These are phyloP conservation scores for Candolleomyces aberdarensis DNA, from an alignment of 768 basidiomycete species.

Conservation along the genomic window DNA sequence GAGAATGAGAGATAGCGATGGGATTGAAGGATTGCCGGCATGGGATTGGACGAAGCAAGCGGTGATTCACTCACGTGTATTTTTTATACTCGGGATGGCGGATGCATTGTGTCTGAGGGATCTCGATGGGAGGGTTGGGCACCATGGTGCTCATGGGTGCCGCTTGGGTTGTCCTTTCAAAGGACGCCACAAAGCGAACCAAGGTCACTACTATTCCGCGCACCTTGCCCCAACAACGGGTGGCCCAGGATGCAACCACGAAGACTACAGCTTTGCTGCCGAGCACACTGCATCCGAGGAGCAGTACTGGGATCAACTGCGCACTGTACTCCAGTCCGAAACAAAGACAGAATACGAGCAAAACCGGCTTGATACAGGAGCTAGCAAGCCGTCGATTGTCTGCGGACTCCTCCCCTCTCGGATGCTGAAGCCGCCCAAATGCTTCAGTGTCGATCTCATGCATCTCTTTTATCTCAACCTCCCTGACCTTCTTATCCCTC, in stretches of 20 bases:
- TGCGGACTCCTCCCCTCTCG: constrained; percentile 21
- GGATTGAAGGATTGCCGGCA: not conserved
- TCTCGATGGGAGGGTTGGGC: constrained; percentile 32
- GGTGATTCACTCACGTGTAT: constrained; percentile 15
- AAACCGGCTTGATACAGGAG: not conserved
- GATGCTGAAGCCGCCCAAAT: constrained; percentile 20
- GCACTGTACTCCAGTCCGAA: too few species aligned
- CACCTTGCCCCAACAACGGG: constrained; percentile 19
- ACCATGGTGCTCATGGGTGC: constrained; percentile 17
- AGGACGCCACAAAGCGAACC: not conserved
- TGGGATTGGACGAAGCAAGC: not conserved
- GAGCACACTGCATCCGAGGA: too few species aligned
- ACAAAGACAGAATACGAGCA: not conserved
- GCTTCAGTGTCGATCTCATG: constrained; percentile 41
- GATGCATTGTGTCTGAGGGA: constrained; percentile 30
- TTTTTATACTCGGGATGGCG: constrained; percentile 23
- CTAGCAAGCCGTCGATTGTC: constrained; percentile 33
- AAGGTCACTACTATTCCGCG: constrained; percentile 29
- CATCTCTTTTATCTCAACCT: constrained; percentile 31
- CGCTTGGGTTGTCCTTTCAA: constrained; percentile 3
- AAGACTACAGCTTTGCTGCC: constrained; percentile 18
- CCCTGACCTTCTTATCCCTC: too few species aligned
- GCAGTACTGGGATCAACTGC: too few species aligned
- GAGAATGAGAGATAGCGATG: constrained; percentile 21
- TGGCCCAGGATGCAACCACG: constrained; percentile 22